Percentiles rank a stretch among this genome's conserved stretches.
Evolutionary conservation across 1,139 yeast genomes (phyloP).

Genomic region (Magnusiomyces magnusii): DNA sequence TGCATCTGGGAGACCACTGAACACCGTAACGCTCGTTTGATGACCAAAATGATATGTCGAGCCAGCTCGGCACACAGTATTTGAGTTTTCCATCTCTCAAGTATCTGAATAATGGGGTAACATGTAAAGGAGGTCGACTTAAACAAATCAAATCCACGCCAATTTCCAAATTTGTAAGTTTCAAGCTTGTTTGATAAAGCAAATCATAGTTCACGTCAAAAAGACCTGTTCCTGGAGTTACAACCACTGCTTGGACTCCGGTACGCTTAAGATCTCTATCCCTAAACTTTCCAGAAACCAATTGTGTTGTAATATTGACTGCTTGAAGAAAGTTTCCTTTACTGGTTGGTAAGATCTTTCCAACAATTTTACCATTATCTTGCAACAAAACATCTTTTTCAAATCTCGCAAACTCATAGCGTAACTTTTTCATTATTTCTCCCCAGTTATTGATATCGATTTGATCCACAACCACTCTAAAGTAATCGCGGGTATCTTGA

Average conservation of each 20-base stretch:
- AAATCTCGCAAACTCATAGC: constrained; percentile 80
- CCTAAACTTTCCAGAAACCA: constrained; percentile 70
- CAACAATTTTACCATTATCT: constrained; percentile 34
- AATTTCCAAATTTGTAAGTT: constrained; percentile 68
- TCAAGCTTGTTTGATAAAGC: constrained; percentile 64
- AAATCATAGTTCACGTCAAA: constrained; percentile 85
- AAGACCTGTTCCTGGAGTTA: constrained; percentile 90
- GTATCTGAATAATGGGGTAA: constrained; percentile 81
- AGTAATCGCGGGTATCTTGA: constrained; percentile 64
- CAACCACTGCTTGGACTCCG: constrained; percentile 71
- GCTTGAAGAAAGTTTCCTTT: constrained; percentile 89
- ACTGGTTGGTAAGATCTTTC: constrained; percentile 63
- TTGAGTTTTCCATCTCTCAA: constrained; percentile 27
- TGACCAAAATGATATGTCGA: constrained; percentile 84
- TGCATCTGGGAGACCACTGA: constrained; percentile 89
- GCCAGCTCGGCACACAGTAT: constrained; percentile 90
- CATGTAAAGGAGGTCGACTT: constrained; percentile 85
- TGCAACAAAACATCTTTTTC: constrained; percentile 59
- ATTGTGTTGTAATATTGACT: constrained; percentile 70
- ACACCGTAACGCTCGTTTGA: constrained; percentile 37
- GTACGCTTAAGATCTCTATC: constrained; percentile 86
- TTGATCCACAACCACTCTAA: constrained; percentile 92
- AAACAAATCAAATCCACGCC: constrained; percentile 85
- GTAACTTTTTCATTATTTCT: constrained; percentile 77
- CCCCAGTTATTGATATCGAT: constrained; percentile 81